Evolutionary conservation across 1,284 basidiomycete species (phyloP).

Genomic region (Heterobasidion occidentale): DNA sequence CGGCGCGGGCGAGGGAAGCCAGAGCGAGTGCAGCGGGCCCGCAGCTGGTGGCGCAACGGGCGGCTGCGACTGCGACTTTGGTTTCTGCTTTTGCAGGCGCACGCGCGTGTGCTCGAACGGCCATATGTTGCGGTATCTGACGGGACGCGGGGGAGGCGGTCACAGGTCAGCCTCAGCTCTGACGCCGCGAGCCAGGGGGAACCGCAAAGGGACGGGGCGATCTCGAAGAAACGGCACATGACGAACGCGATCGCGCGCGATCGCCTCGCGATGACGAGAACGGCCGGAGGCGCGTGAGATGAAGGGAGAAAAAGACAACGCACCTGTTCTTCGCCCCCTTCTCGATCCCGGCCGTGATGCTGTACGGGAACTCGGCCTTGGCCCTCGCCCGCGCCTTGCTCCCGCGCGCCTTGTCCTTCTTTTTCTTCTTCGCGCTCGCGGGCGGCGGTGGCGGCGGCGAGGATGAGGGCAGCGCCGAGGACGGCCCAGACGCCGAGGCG

Average conservation of each 20-base stretch:
- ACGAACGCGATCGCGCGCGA: neutral
- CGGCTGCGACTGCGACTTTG: slow-evolving; percentile 10
- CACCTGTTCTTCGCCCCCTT: slow-evolving; percentile 91
- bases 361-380: slow-evolving; percentile 60
- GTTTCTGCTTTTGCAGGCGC: slow-evolving; percentile 41
- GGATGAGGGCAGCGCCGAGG: no score
- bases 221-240: neutral
- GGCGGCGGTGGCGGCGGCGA: neutral
- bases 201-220: neutral
- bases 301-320: slow-evolving; percentile 21
- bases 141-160: neutral
- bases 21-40: slow-evolving; percentile 5
- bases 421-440: slow-evolving; percentile 3
- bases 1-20: slow-evolving; percentile 5
- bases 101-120: slow-evolving; percentile 92
- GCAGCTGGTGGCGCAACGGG: neutral
- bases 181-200: no score
- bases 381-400: slow-evolving; percentile 3
- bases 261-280: neutral
- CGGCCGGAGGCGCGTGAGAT: neutral
- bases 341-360: slow-evolving; percentile 94
- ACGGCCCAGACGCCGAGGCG: neutral
- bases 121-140: slow-evolving; percentile 90
- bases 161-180: neutral
- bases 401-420: slow-evolving; percentile 12